Percentiles rank a stretch among this genome's conserved stretches.
phyloP scores from a whole-genome alignment of 768 basidiomycete genomes.

The Calvatia gigantea region DNA sequence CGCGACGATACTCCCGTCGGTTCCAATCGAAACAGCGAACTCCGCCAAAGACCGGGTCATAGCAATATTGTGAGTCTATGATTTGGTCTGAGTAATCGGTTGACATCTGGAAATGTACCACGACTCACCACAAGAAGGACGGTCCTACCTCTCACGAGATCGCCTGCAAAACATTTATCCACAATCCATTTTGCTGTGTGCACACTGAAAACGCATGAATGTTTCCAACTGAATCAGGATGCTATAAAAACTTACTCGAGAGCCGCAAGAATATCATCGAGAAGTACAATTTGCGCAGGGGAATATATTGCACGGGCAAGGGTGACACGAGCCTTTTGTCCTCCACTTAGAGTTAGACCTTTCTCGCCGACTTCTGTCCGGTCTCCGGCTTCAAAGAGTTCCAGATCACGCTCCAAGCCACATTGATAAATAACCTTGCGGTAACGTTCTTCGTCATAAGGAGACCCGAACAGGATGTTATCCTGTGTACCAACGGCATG shows the following conservation, averaged over 20 bases:
- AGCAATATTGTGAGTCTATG: slow-evolving; percentile 47
- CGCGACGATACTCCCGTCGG: slow-evolving; percentile 46
- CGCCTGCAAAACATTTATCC: slow-evolving; percentile 72
- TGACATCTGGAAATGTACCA: not conserved
- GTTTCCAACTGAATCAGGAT: not conserved
- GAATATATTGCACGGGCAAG: slow-evolving; percentile 45
- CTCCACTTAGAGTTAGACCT: slow-evolving; percentile 46
- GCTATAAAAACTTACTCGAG: slow-evolving; percentile 35
- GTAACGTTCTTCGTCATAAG: slow-evolving; percentile 71
- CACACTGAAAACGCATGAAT: slow-evolving; percentile 31
- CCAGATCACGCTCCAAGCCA: slow-evolving; percentile 66
- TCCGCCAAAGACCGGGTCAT: slow-evolving; percentile 48
- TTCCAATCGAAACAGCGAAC: slow-evolving; percentile 52
- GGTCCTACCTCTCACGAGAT: slow-evolving; percentile 72
- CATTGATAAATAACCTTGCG: slow-evolving; percentile 70
- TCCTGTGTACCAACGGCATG: slow-evolving; percentile 28
- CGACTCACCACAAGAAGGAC: slow-evolving; percentile 67
- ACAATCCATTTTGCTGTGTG: slow-evolving; percentile 83
- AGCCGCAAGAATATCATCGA: slow-evolving; percentile 72
- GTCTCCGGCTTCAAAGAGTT: slow-evolving; percentile 62
- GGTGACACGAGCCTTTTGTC: slow-evolving; percentile 43
- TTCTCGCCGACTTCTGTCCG: slow-evolving; percentile 68
- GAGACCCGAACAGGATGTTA: slow-evolving; percentile 75
- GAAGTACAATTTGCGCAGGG: slow-evolving; percentile 53
- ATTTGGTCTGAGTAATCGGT: not conserved